Evolutionary conservation across 805 yeast genomes (phyloP).

Genomic region (Pichia gijzeniarum): DNA sequence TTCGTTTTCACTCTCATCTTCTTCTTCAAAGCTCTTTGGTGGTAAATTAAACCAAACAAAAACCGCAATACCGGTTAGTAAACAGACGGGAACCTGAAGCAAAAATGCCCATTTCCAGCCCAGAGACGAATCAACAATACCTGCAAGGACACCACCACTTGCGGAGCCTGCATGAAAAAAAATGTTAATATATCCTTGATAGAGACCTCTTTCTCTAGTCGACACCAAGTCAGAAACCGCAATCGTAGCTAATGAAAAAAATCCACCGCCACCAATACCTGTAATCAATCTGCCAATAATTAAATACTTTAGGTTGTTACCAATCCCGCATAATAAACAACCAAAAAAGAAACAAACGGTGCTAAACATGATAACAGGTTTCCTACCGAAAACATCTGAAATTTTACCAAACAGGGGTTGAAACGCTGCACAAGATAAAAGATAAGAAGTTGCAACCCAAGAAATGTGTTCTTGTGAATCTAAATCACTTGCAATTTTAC

Average conservation of each 20-base stretch:
- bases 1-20: slow-evolving; percentile 3
- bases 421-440: slow-evolving; percentile 41
- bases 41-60: slow-evolving; percentile 34
- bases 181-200: slow-evolving; percentile 77
- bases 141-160: slow-evolving; percentile 61
- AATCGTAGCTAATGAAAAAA: slow-evolving; percentile 68
- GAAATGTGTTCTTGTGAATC: slow-evolving; percentile 36
- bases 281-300: slow-evolving; percentile 61
- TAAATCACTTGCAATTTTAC: slow-evolving; percentile 47
- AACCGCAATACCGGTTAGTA: slow-evolving; percentile 35
- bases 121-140: slow-evolving; percentile 41
- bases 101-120: slow-evolving; percentile 67
- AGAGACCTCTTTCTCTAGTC: slow-evolving; percentile 68
- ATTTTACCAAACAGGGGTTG: slow-evolving; percentile 52
- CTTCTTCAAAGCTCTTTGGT: slow-evolving; percentile 18
- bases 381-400: slow-evolving; percentile 50
- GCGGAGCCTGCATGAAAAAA: slow-evolving; percentile 74
- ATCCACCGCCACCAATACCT: slow-evolving; percentile 88
- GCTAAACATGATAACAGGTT: slow-evolving; percentile 31
- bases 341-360: slow-evolving; percentile 33
- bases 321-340: slow-evolving; percentile 37
- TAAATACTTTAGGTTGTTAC: slow-evolving; percentile 36
- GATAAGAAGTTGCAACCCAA: slow-evolving; percentile 38
- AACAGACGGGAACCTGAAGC: slow-evolving; percentile 46
- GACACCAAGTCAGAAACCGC: slow-evolving; percentile 73